phyloP scores from a whole-genome alignment of 2,329 filamentous ascomycete genomes.

The Monascus ruber region DNA sequence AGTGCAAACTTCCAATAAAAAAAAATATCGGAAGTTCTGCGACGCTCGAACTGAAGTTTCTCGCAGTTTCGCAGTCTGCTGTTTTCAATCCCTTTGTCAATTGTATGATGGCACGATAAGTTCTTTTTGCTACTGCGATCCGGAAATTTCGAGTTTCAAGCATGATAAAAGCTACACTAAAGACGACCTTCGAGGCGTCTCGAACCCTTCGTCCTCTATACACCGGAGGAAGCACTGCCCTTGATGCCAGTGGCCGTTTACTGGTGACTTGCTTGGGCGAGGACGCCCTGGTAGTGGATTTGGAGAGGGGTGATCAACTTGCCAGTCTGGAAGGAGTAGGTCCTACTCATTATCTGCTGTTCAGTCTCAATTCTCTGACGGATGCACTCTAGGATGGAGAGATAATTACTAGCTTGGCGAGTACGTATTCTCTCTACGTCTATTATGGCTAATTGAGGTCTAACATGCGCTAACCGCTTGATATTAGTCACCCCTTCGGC shows the following conservation, averaged over 20 bases:
- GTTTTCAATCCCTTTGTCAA: neutral
- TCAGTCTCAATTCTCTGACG: conserved; percentile 7
- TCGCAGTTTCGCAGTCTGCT: too few species aligned
- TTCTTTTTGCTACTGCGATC: neutral
- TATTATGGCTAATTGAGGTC: conserved; percentile 4
- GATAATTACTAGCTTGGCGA: conserved; percentile 34
- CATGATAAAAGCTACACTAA: conserved; percentile 47
- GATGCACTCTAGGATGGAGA: conserved; percentile 49
- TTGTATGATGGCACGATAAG: conserved; percentile 11
- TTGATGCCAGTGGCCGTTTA: conserved; percentile 70
- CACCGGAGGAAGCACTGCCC: conserved; percentile 75
- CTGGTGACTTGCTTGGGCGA: conserved; percentile 86
- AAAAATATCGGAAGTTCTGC: conserved; percentile 23
- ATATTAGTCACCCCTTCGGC: conserved; percentile 70
- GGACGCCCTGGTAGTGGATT: conserved; percentile 76
- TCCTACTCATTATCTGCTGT: conserved; percentile 11
- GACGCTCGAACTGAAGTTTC: neutral
- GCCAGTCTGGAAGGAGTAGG: conserved; percentile 76
- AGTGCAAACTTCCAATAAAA: conserved; percentile 25
- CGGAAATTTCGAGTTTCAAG: conserved; percentile 1
- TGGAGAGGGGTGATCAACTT: conserved; percentile 70
- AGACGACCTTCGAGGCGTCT: conserved; percentile 80
- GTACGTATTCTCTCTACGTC: conserved; percentile 23
- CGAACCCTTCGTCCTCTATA: conserved; percentile 86
- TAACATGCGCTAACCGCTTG: neutral